Conservation (phyloP, 2,329 filamentous ascomycete genomes). For the Neonectria sp. region DNA sequence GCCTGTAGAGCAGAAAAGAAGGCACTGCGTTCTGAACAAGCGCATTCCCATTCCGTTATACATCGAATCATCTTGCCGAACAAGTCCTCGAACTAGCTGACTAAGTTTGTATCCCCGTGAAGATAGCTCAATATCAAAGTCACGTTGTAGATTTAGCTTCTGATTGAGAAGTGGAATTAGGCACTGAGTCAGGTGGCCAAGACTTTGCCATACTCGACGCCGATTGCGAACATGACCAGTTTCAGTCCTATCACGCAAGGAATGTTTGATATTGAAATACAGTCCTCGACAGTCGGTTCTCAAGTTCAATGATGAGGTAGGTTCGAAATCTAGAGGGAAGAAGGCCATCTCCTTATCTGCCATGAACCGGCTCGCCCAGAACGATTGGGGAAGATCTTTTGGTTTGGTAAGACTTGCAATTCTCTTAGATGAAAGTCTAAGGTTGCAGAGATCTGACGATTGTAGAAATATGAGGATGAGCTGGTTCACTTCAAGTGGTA, state of each 20-base stretch:
- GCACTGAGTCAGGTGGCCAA: not conserved
- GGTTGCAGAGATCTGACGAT: constrained; percentile 11
- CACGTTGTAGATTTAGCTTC: fast-evolving
- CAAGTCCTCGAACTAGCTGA: not conserved
- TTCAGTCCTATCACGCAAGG: not conserved
- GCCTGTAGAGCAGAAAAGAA: not conserved
- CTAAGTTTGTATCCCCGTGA: not conserved
- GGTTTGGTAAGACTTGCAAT: constrained; percentile 6
- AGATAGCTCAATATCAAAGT: not conserved
- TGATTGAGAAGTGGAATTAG: constrained; percentile 13
- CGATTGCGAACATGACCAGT: constrained; percentile 8
- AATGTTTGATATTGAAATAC: constrained; percentile 1
- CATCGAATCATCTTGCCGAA: not conserved
- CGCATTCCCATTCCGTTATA: not conserved
- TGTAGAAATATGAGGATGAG: not conserved
- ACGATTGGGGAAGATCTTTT: constrained; percentile 4
- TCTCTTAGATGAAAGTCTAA: constrained; percentile 16
- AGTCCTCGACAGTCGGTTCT: constrained; percentile 5
- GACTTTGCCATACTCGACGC: constrained; percentile 10
- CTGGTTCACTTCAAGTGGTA: constrained; percentile 14
- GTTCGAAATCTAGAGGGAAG: not conserved
- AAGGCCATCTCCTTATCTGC: constrained; percentile 23
- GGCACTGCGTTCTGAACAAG: not conserved
- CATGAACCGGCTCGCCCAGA: constrained; percentile 33
- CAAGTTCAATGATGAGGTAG: too few relatives aligned